phyloP scores from a whole-genome alignment of 2,329 filamentous ascomycete genomes.

The Botryotinia globosa region DNA sequence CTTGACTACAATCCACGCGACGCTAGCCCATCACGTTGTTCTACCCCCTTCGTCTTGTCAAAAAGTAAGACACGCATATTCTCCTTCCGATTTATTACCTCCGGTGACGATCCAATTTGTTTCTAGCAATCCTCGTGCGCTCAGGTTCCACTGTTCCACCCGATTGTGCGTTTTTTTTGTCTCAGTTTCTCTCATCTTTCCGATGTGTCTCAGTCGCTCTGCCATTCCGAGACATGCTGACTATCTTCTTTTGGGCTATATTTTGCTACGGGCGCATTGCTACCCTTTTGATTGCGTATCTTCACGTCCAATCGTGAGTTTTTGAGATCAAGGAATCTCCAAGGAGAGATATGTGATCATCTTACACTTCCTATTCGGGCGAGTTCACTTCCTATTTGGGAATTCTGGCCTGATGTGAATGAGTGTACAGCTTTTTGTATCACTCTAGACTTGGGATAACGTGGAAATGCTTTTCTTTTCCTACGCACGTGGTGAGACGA shows the following conservation, averaged over 20 bases:
- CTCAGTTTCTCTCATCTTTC: slow-evolving; percentile 6
- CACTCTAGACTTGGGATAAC: slow-evolving; percentile 14
- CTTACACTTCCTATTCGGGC: neutral
- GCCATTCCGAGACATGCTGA: slow-evolving; percentile 17
- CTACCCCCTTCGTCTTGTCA: neutral
- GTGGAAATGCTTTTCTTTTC: neutral
- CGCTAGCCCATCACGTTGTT: neutral
- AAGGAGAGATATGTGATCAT: slow-evolving; percentile 9
- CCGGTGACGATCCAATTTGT: slow-evolving; percentile 5
- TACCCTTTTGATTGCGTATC: neutral
- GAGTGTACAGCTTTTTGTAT: neutral
- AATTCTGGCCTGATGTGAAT: neutral
- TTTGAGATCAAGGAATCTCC: slow-evolving; percentile 10
- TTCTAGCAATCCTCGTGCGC: slow-evolving; percentile 18
- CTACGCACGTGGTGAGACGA: slow-evolving; percentile 12
- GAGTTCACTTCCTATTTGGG: neutral
- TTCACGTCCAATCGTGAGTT: neutral
- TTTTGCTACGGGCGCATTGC: neutral
- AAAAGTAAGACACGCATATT: slow-evolving; percentile 20
- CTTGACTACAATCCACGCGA: neutral
- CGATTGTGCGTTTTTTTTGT: slow-evolving; percentile 20
- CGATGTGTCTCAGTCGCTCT: slow-evolving; percentile 11
- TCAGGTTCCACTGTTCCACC: slow-evolving; percentile 17
- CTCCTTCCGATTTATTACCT: slow-evolving; percentile 20
- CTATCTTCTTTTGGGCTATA: neutral